Conservation (phyloP, 2,329 filamentous ascomycete species). For the Polytolypa hystricis region DNA sequence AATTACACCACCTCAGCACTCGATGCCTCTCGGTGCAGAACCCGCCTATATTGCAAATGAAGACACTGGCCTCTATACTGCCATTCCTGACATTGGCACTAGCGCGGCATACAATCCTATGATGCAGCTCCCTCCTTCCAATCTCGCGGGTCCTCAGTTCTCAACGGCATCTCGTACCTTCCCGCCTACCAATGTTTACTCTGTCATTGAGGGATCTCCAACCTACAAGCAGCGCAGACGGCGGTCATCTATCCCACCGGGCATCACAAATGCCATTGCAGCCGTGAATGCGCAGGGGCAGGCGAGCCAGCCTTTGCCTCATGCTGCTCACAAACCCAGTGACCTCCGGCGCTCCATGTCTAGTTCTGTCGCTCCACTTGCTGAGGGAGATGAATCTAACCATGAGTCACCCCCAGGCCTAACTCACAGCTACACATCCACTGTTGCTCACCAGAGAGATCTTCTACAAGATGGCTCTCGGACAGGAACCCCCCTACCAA, state of each 20-base stretch:
- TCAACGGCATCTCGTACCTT: constrained; percentile 55
- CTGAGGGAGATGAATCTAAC: constrained; percentile 66
- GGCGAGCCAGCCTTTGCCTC: constrained; percentile 32
- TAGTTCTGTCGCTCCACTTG: constrained; percentile 68
- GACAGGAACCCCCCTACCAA: constrained; percentile 80
- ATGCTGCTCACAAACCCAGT: constrained; percentile 66
- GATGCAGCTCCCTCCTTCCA: constrained; percentile 81
- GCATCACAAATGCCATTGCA: constrained; percentile 59
- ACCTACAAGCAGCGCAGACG: constrained; percentile 97
- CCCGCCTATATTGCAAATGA: constrained; percentile 97
- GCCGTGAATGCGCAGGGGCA: constrained; percentile 39
- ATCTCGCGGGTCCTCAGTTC: constrained; percentile 70
- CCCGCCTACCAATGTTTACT: constrained; percentile 75
- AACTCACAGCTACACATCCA: constrained; percentile 58
- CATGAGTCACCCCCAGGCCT: constrained; percentile 71
- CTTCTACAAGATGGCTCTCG: constrained; percentile 68
- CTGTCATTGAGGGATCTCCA: constrained; percentile 92
- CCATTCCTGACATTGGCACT: constrained; percentile 75
- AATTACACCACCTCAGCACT: constrained; percentile 88
- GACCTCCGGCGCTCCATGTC: constrained; percentile 88
- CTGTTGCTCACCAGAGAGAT: constrained; percentile 67
- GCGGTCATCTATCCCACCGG: constrained; percentile 81
- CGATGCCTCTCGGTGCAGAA: constrained; percentile 68
- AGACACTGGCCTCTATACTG: constrained; percentile 90
- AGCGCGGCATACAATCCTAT: constrained; percentile 70